These are phyloP conservation scores for Phaeosphaeria sp. DNA, from an alignment of 2,329 filamentous ascomycete species.

Conservation along the genomic window DNA sequence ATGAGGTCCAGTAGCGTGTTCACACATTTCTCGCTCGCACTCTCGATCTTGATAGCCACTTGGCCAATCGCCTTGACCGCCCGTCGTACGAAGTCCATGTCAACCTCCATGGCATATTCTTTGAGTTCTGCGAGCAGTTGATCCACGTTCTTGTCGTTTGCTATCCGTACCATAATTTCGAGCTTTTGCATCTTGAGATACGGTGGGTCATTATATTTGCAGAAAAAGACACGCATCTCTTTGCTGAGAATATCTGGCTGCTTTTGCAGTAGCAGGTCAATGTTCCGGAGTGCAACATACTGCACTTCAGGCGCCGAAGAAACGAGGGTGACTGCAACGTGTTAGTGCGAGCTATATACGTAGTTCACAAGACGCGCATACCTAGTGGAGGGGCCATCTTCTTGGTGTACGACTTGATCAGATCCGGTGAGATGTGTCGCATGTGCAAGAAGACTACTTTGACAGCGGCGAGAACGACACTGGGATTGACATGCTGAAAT, in stretches of 20 bases:
- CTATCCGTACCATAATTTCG: constrained; percentile 99
- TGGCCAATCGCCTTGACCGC: constrained; percentile 97
- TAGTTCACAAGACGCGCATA: constrained; percentile 52
- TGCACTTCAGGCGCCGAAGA: constrained; percentile 97
- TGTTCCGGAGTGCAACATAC: constrained; percentile 95
- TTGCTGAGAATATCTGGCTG: constrained; percentile 97
- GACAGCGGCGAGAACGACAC: constrained; percentile 94
- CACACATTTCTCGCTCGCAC: constrained; percentile 92
- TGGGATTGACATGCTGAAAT: constrained; percentile 98
- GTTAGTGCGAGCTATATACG: constrained; percentile 27
- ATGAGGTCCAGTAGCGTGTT: constrained; percentile 93
- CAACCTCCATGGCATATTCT: constrained; percentile 96
- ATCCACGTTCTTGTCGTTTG: constrained; percentile 95
- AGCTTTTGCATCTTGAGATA: constrained; percentile 98
- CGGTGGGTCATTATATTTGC: constrained; percentile 98
- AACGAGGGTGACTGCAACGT: constrained; percentile 81
- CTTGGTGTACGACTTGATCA: constrained; percentile 86
- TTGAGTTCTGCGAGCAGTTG: constrained; percentile 93
- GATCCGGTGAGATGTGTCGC: constrained; percentile 78
- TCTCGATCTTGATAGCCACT: constrained; percentile 98
- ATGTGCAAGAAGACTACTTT: constrained; percentile 98
- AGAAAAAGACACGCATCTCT: constrained; percentile 97
- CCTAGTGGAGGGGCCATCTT: constrained; percentile 98
- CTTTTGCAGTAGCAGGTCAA: constrained; percentile 92
- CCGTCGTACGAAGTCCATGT: constrained; percentile 97